Percentiles rank a stretch among this genome's conserved stretches.
Conservation (phyloP, 257 asterid genomes). For the Oldenlandia corymbosa region DNA sequence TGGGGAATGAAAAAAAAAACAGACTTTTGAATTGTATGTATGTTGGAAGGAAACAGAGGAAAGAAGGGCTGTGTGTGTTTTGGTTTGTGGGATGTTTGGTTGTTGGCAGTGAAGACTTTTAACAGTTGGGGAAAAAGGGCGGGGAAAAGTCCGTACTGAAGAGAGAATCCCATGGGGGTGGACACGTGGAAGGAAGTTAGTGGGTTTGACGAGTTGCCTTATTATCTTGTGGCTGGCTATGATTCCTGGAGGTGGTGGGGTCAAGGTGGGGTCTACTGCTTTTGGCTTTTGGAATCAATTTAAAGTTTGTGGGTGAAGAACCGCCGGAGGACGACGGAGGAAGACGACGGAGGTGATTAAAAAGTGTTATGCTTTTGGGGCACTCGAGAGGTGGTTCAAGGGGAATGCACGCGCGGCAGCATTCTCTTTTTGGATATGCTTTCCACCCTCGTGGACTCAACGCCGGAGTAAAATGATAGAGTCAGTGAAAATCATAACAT, state of each 20-base stretch:
- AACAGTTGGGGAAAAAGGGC: not conserved
- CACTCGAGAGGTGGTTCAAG: not conserved
- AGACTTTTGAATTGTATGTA: no score
- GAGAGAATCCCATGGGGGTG: constrained; percentile 25
- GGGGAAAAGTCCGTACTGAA: not conserved
- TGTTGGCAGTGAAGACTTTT: not conserved
- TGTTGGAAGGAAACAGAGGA: no score
- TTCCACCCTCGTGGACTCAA: no score
- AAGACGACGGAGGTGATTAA: no score
- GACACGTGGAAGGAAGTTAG: constrained; percentile 51
- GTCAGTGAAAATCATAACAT: no score
- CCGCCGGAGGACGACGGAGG: no score
- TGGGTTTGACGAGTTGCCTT: constrained; percentile 36
- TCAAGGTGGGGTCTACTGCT: constrained; percentile 9
- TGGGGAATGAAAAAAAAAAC: no score
- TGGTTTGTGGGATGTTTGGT: not conserved
- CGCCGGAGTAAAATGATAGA: no score
- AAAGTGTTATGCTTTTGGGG: no score
- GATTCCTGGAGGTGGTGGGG: constrained; percentile 23
- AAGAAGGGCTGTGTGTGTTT: not conserved
- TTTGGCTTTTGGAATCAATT: constrained; percentile 23
- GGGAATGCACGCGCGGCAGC: not conserved
- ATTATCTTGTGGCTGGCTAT: constrained; percentile 46
- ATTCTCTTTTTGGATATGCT: no score
- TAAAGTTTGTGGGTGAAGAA: not conserved